phyloP scores from a whole-genome alignment of 2,329 filamentous ascomycete genomes.

The Metarhizium rileyi region DNA sequence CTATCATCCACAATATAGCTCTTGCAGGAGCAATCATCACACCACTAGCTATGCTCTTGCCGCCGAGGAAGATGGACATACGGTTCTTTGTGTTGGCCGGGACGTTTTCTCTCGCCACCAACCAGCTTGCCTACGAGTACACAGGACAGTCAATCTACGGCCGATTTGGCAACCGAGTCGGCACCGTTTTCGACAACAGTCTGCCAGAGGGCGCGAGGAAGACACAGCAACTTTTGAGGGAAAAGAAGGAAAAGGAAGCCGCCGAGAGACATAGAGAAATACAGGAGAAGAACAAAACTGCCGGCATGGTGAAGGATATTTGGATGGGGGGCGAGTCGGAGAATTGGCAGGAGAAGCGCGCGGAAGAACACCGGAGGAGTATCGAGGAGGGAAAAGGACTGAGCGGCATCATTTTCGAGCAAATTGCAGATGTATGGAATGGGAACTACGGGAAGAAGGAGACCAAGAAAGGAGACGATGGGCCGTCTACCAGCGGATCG shows the following conservation, averaged over 20 bases:
- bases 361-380: constrained; percentile 41
- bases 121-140: constrained; percentile 47
- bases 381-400: constrained; percentile 46
- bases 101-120: constrained; percentile 42
- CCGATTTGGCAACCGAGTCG: constrained; percentile 35
- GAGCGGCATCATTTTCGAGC: constrained; percentile 45
- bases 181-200: constrained; percentile 37
- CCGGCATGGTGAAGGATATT: constrained; percentile 32
- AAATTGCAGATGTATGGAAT: constrained; percentile 44
- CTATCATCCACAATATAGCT: constrained; percentile 36
- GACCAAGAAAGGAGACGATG: constrained; percentile 19
- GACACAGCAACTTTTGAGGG: constrained; percentile 36
- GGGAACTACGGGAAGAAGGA: constrained; percentile 24
- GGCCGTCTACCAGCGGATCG: neutral
- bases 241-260: constrained; percentile 33
- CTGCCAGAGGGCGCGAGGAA: constrained; percentile 47
- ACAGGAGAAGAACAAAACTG: constrained; percentile 21
- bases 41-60: constrained; percentile 38
- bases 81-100: constrained; percentile 40
- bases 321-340: constrained; percentile 51
- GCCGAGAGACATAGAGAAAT: constrained; percentile 16
- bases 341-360: constrained; percentile 44
- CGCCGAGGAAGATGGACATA: constrained; percentile 41
- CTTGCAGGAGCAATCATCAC: constrained; percentile 37
- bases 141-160: constrained; percentile 42